Percentiles rank a stretch among this genome's conserved stretches.
Evolutionary conservation across 176 grass and related monocot species (phyloP).

Genomic region (Bothriochloa decipiens): DNA sequence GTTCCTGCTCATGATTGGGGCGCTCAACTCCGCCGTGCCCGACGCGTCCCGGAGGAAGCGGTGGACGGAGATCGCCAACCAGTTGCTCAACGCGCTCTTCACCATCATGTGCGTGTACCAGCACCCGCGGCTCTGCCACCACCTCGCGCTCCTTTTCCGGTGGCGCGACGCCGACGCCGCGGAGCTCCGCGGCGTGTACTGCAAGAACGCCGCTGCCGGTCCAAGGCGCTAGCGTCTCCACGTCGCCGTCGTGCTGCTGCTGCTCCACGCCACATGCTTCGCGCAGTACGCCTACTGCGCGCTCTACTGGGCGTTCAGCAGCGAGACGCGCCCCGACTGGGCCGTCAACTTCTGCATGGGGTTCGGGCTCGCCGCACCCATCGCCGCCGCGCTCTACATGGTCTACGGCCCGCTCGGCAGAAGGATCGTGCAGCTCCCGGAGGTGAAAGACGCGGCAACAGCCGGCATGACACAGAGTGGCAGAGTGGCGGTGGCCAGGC

Average conservation of each 20-base stretch:
- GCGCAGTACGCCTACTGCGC: conserved; percentile 62
- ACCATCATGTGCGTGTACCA: conserved; percentile 87
- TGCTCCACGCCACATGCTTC: conserved; percentile 72
- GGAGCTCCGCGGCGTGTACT: conserved; percentile 55
- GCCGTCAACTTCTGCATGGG: conserved; percentile 63
- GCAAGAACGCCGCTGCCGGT: conserved; percentile 43
- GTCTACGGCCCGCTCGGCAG: conserved; percentile 59
- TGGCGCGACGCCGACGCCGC: conserved; percentile 52
- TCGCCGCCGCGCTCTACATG: conserved; percentile 56
- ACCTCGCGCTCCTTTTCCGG: conserved; percentile 52
- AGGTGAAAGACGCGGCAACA: too few relatives aligned
- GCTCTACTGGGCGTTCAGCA: conserved; percentile 64
- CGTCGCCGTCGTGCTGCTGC: conserved; percentile 46
- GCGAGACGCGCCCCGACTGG: conserved; percentile 49
- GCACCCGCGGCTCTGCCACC: conserved; percentile 68
- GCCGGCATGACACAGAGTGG: too few relatives aligned
- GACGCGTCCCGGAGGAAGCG: conserved; percentile 41
- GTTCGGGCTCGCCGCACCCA: conserved; percentile 50
- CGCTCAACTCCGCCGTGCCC: conserved; percentile 61
- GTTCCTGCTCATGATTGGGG: conserved; percentile 73
- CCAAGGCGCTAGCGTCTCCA: conserved; percentile 45
- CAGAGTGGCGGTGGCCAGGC: conserved; percentile 18
- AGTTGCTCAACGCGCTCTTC: conserved; percentile 80
- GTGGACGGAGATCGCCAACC: conserved; percentile 72
- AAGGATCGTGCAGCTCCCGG: conserved; percentile 25